Evolutionary conservation across 192 early-diverging fungal genomes (phyloP), one percentile per base, ranked within the genome.

Genomic region (Geranomyces michiganensis): DNA sequence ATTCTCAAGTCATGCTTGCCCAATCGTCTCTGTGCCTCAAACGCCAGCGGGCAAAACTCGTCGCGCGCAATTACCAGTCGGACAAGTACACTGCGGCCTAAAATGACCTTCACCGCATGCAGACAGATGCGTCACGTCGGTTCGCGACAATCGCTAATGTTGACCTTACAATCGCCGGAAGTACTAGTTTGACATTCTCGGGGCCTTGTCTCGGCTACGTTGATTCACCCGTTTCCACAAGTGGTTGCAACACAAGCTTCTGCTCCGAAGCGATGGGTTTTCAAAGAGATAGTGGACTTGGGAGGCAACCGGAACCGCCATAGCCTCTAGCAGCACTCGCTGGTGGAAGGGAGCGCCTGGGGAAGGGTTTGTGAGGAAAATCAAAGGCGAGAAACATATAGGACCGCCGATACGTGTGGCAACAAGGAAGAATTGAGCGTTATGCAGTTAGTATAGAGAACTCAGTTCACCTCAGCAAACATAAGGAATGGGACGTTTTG

Each of bases 81-180:
- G 75, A 79, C 56, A 79, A 79, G 43, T 78, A 73, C 56, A 45
- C 74, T 30, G 33, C 48, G n/a, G n/a, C n/a, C n/a, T n/a, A n/a
- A 36, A 27, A 45, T 6, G 21, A 21, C 29, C 21, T 44, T 79
- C 31, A 48, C 65, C 22, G 67, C 72, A 14, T 53, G 73, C 17
- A 71, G 78, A 10, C 63, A 70, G 62, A 73, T 77, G 76, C 64
- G 78, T 12, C 78, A 79, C 58, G 46, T 56, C 19, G 78, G 78
- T 4, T 22, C 78, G 13, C 73, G 78, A 12, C n/a, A 60, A 68
- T 17, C 55, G 56, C 15, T n/a, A n/a, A 36, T 79, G 29, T 66
- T 51, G 3, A 76, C 78, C 1, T n/a, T n/a, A n/a, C 78, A 79
- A 48, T 60, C 49, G 14, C 78, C 78, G 21, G 19, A 29, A 29